Evolutionary conservation across 1,284 basidiomycete species (phyloP).

Genomic region (Sanghuangporus sanghuang): DNA sequence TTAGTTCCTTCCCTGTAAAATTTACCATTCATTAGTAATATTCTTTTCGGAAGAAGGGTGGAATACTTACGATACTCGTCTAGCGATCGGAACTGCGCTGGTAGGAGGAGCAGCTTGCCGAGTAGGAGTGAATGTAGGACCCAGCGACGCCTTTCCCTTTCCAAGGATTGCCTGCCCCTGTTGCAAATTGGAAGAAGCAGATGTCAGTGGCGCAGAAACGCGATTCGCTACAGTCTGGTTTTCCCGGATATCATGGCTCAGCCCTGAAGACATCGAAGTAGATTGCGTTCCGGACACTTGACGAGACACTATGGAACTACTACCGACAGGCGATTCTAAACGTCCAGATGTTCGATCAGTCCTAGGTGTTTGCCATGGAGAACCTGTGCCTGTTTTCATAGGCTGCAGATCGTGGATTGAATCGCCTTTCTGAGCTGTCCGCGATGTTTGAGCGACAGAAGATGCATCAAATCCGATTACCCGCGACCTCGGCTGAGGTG

Average conservation of each 20-base stretch:
- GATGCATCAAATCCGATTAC: conserved; percentile 7
- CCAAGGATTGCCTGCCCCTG: conserved; percentile 13
- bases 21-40: background rate
- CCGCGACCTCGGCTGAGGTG: conserved; percentile 6
- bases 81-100: conserved; percentile 27
- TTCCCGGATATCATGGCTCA: background rate
- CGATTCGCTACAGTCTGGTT: background rate
- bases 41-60: background rate
- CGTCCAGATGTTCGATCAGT: background rate
- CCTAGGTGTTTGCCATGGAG: conserved; percentile 9
- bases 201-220: background rate
- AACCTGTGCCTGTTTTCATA: background rate
- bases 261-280: background rate
- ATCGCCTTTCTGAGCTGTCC: background rate
- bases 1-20: conserved; percentile 32
- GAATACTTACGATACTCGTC: conserved; percentile 48
- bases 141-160: conserved; percentile 35
- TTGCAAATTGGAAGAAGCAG: conserved; percentile 1
- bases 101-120: conserved; percentile 33
- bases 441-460: background rate
- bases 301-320: background rate
- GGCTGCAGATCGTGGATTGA: background rate
- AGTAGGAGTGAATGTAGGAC: conserved; percentile 56
- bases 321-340: background rate
- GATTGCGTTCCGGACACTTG: background rate